phyloP scores from a whole-genome alignment of 192 early-diverging fungal species.

The Linnemannia elongata region DNA sequence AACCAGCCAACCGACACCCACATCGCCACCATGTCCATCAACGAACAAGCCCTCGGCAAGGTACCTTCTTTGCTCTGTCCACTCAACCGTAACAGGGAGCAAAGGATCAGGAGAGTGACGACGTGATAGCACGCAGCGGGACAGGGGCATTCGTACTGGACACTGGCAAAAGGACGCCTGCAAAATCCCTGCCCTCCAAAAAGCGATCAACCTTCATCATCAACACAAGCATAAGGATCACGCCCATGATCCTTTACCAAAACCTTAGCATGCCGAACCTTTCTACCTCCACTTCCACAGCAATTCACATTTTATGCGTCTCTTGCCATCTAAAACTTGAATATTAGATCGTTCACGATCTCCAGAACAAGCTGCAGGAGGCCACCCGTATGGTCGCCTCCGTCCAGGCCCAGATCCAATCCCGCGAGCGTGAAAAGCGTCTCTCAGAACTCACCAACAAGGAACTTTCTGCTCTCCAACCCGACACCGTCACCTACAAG shows the following conservation, averaged over 20 bases:
- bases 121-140: neutral
- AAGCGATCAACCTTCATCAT: slow-evolving; percentile 6
- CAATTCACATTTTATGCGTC: neutral
- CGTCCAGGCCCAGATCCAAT: slow-evolving; percentile 72
- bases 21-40: slow-evolving; percentile 45
- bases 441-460: slow-evolving; percentile 77
- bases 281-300: neutral
- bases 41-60: slow-evolving; percentile 55
- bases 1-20: neutral
- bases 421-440: slow-evolving; percentile 75
- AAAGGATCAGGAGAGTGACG: neutral
- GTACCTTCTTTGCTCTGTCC: neutral
- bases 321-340: neutral
- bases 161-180: neutral
- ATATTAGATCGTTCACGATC: slow-evolving; percentile 69
- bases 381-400: slow-evolving; percentile 70
- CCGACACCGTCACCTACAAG: slow-evolving; percentile 73
- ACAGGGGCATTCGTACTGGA: neutral
- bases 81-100: neutral
- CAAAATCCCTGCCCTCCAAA: neutral
- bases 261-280: neutral
- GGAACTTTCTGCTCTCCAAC: slow-evolving; percentile 70
- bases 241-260: neutral
- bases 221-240: neutral
- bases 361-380: slow-evolving; percentile 75